Conservation (phyloP, 1,139 yeast species). For the Kodamaea derodonti region DNA sequence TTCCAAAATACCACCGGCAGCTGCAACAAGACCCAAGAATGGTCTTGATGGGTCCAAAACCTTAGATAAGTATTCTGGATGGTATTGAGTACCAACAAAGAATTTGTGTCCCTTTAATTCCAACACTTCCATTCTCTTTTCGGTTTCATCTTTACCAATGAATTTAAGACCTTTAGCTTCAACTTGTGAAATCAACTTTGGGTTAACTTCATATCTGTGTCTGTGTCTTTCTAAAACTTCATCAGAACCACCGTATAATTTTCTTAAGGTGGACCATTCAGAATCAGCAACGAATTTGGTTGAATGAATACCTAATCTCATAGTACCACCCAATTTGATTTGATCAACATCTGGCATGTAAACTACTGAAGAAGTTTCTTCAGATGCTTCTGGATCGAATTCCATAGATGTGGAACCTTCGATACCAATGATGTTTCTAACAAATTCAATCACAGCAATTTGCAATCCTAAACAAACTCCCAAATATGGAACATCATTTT, state of each 20-base stretch:
- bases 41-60: conserved; percentile 97
- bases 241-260: conserved; percentile 71
- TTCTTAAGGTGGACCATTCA: conserved; percentile 70
- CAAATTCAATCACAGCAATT: conserved; percentile 93
- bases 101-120: conserved; percentile 82
- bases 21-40: conserved; percentile 92
- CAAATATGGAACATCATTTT: conserved; percentile 85
- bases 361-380: conserved; percentile 75
- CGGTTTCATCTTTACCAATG: conserved; percentile 90
- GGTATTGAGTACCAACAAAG: conserved; percentile 95
- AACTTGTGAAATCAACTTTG: conserved; percentile 63
- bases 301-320: conserved; percentile 95
- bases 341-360: conserved; percentile 99
- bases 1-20: conserved; percentile 77
- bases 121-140: conserved; percentile 89
- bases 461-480: conserved; percentile 98
- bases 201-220: conserved; percentile 97
- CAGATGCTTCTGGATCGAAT: conserved; percentile 61
- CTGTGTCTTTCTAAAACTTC: conserved; percentile 92
- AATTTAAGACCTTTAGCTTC: conserved; percentile 80
- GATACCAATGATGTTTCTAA: conserved; percentile 73
- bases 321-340: conserved; percentile 95
- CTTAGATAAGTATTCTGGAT: conserved; percentile 95
- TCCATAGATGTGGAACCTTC: conserved; percentile 79
- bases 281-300: conserved; percentile 73